Evolutionary conservation across 352 stramenopile species (phyloP), one percentile per base, ranked within the genome.

Genomic region (Aphanomyces cochlioides): DNA sequence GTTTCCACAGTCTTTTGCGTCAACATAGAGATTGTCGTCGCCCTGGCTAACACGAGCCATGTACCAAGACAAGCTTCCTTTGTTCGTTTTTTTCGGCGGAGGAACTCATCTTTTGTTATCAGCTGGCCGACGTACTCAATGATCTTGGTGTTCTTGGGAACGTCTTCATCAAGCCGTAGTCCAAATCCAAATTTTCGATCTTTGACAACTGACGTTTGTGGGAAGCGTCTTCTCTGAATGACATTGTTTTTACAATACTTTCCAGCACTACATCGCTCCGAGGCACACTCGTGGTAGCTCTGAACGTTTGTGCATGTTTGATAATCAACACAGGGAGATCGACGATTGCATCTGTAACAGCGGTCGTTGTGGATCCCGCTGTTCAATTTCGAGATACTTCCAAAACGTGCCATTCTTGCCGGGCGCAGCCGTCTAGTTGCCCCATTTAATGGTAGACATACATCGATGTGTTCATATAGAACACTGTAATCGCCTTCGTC

Each of bases 231-330:
- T 19, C 13, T 53, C 45, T 53, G 45, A 19, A 53, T 53, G 13
- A 19, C n/a, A n/a, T 53, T 15, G n/a, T 53, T 53, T 53, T 53
- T 15, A 19, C 45, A 53, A 53, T n/a, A 53, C n/a, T 53, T 19
- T 19, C 13, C n/a, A 15, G 45, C 13, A 19, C 45, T 53, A n/a
- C 45, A 53, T 15, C 45, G 45, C 13, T 53, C n/a, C n/a, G 45
- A 19, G n/a, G 45, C 45, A 53, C 45, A 53, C 45, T 19, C 45
- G 28, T 28, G 28, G 28, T 28, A 28, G 28, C 28, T 28, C 28
- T 28, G 28, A 28, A 28, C 28, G 28, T 28, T 28, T 28, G 28
- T 28, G 28, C 28, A 28, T 28, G 28, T 28, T 28, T 28, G 28
- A 28, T 28, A 28, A 2, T 28, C 28, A 28, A 28, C 28, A 28